phyloP scores from a whole-genome alignment of 371 early-diverging fungal species.

The Mucor racemosus region DNA sequence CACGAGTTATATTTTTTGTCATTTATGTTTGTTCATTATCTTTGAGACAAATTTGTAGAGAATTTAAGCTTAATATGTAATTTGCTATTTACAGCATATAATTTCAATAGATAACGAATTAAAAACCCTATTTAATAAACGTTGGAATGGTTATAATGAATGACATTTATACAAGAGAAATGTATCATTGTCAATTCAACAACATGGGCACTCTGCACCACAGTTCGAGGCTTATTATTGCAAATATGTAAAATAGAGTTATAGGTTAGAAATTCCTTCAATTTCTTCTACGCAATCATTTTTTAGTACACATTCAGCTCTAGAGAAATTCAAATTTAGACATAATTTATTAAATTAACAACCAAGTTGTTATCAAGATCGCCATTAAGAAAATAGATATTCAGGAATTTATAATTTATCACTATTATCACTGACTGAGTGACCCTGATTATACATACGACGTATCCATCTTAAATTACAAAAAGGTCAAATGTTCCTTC shows the following conservation, averaged over 20 bases:
- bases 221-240: background rate
- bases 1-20: slow-evolving; percentile 2
- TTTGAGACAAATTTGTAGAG: background rate
- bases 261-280: background rate
- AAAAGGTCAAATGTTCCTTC: background rate
- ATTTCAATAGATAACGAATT: background rate
- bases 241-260: background rate
- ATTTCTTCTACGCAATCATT: background rate
- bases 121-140: background rate
- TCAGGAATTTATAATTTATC: background rate
- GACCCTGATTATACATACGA: background rate
- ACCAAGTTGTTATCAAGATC: background rate
- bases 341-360: too few species aligned
- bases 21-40: slow-evolving; percentile 5
- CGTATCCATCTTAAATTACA: background rate
- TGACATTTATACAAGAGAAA: too few species aligned
- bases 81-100: background rate
- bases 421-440: background rate
- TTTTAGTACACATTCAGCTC: background rate
- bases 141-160: background rate
- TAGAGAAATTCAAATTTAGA: background rate
- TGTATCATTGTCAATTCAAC: background rate
- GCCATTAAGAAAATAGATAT: background rate
- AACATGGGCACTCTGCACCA: background rate
- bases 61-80: background rate